Evolutionary conservation across 2,329 filamentous ascomycete genomes (phyloP).

Genomic region (Capronia coronata): DNA sequence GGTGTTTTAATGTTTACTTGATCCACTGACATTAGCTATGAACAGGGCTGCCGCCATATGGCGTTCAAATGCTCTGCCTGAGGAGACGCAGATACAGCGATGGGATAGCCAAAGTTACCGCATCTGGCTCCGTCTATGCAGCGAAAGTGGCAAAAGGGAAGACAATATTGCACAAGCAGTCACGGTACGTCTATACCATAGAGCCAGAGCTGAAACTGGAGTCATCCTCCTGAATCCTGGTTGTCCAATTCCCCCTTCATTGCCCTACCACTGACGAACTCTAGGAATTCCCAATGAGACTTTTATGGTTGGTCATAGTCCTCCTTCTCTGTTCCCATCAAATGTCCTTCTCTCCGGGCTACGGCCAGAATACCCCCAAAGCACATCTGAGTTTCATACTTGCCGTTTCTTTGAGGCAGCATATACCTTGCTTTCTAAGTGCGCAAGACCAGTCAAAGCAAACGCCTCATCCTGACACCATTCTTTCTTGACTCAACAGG

Average conservation of each 20-base stretch:
- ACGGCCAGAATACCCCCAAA: no score
- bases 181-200: not conserved
- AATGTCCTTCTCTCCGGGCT: no score
- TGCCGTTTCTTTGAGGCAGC: not conserved
- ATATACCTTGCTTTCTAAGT: not conserved
- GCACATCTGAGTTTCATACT: not conserved
- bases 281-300: slow-evolving; percentile 1
- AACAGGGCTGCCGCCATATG: slow-evolving; percentile 5
- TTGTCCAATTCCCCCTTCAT: no score
- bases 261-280: no score
- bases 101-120: slow-evolving; percentile 5
- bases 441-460: no score
- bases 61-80: slow-evolving; percentile 3
- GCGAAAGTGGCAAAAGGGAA: not conserved
- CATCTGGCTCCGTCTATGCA: not conserved
- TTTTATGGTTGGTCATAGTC: slow-evolving; percentile 2
- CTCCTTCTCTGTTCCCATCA: no score
- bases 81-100: slow-evolving; percentile 1
- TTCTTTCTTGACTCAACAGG: no score
- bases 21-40: no score
- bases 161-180: not conserved
- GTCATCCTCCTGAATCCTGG: no score
- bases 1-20: no score
- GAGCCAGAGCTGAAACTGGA: no score
- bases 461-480: no score